Evolutionary conservation across 176 grass and related monocot genomes (phyloP).

Genomic region (Cenchrus americanus): DNA sequence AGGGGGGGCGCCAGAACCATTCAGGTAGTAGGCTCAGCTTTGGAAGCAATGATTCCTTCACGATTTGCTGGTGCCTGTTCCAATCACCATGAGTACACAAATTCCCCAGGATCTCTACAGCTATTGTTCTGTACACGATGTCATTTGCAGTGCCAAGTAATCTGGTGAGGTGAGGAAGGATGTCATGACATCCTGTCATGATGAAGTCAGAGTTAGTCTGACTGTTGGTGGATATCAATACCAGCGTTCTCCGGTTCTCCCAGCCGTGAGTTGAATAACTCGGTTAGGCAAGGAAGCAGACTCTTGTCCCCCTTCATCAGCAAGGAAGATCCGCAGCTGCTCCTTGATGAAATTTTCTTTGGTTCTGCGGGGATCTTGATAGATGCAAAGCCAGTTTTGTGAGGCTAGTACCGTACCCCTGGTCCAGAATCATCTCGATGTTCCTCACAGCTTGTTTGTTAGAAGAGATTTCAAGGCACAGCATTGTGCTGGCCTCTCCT

Average conservation of each 20-base stretch:
- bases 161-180: not conserved
- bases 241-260: not conserved
- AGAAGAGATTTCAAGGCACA: not conserved
- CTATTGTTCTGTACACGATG: not conserved
- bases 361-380: not conserved
- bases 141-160: not conserved
- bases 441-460: not conserved
- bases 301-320: not conserved
- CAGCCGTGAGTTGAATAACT: not conserved
- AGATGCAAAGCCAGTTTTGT: too few species aligned
- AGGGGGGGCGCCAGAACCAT: not conserved
- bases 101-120: slow-evolving; percentile 17
- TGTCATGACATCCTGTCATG: not conserved
- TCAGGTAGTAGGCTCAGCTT: not conserved
- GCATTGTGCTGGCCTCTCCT: not conserved
- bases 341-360: not conserved
- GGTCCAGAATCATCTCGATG: not conserved
- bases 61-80: not conserved
- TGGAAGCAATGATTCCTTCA: not conserved
- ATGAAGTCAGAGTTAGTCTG: not conserved
- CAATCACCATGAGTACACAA: not conserved
- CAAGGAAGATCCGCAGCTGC: not conserved
- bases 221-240: not conserved
- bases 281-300: not conserved
- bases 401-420: too few species aligned